Conservation (phyloP, 192 early-diverging fungal genomes). For the Cetraspora pellucida region DNA sequence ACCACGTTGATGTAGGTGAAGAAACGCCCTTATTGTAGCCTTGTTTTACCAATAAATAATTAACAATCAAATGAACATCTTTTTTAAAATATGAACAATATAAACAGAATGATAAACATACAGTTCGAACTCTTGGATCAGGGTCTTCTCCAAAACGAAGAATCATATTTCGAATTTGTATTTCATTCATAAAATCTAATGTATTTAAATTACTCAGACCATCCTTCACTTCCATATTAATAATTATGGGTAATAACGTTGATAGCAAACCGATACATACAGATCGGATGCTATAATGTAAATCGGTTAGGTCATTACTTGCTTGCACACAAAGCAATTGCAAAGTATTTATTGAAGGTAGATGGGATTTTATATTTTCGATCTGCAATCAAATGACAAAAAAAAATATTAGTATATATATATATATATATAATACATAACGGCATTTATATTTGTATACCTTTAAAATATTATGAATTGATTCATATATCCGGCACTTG, state of each 20-base stretch:
- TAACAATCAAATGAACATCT: neutral
- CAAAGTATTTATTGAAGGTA: slow-evolving; percentile 38
- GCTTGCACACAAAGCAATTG: slow-evolving; percentile 40
- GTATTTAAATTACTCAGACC: neutral
- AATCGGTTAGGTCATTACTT: slow-evolving; percentile 47
- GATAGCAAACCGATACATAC: slow-evolving; percentile 50
- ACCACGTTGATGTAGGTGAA: slow-evolving; percentile 51
- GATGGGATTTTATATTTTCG: neutral
- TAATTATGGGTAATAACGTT: slow-evolving; percentile 43
- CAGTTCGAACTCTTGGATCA: slow-evolving; percentile 57
- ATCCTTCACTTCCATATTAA: slow-evolving; percentile 1
- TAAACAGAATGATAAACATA: slow-evolving; percentile 29
- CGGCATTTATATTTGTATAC: neutral
- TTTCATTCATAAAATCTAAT: slow-evolving; percentile 34
- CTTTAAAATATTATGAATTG: slow-evolving; percentile 31
- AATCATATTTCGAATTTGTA: slow-evolving; percentile 53
- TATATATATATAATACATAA: neutral
- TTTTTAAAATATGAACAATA: neutral
- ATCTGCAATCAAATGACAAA: slow-evolving; percentile 18
- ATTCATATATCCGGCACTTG: slow-evolving; percentile 30
- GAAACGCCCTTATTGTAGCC: slow-evolving; percentile 52
- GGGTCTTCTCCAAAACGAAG: slow-evolving; percentile 52
- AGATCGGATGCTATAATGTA: slow-evolving; percentile 53
- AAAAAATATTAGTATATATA: neutral
- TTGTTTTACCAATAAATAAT: slow-evolving; percentile 26